Evolutionary conservation across 164 flowering plant species (phyloP), one percentile per base, ranked within the genome.

Genomic region (Paratinospora sagittata): DNA sequence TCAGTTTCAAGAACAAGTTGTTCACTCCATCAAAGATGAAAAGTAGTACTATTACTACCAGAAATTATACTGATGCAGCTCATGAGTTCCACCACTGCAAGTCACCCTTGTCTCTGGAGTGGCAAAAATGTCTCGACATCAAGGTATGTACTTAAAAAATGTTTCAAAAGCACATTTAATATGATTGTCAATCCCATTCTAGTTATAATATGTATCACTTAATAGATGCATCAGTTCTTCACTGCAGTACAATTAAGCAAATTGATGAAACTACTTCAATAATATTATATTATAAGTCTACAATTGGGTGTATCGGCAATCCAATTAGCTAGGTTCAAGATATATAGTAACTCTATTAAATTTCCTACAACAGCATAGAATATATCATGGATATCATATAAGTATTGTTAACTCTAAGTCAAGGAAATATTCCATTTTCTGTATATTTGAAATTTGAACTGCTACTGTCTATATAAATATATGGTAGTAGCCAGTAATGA

Each of bases 71-170:
- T 2, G 78, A 81, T 64, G 72, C 82, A 8, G 88, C 3, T 11
- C 3, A 83, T n/a, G n/a, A n/a, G 64, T 82, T 85, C 30, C 88
- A 86, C 7, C 85, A 81, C 5, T n/a, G n/a, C n/a, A 88, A 89
- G 52, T 84, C 82, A 57, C 92, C 89, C 6, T 63, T 88, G 26
- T 91, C 96, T 41, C 72, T 73, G n/a, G 94, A 89, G 71, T 90
- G 94, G 97, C 87, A 90, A 78, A 75, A 84, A 49, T 87, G 90
- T 71, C 88, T 88, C 3, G 89, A 90, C 75, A 87, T 90, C 68
- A 83, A 91, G 96, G 98, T 93, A 80, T 26, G 19, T 13, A 66
- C 4, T n/a, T n/a, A n/a, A n/a, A n/a, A n/a, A n/a, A n/a, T n/a
- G n/a, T n/a, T n/a, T n/a, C n/a, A n/a, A n/a, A n/a, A 21, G 24